Evolutionary conservation across 2,329 filamentous ascomycete genomes (phyloP).

Genomic region (Karstenula rhodostoma): DNA sequence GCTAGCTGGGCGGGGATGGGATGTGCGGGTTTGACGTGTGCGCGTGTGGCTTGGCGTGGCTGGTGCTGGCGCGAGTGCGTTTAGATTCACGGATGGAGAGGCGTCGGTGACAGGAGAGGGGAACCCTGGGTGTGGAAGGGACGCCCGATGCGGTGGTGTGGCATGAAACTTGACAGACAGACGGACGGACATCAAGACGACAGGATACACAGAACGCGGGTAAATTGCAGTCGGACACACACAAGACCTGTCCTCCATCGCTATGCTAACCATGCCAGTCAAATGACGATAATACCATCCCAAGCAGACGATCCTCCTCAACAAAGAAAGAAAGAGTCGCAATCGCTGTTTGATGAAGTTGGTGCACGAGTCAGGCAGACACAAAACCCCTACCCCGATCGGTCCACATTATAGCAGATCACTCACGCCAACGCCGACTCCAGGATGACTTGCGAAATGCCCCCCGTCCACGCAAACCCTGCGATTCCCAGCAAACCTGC

Average conservation of each 20-base stretch:
- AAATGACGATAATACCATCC: not conserved
- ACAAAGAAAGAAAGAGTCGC: not conserved
- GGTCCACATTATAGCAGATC: slow-evolving; percentile 13
- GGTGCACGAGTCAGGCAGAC: not conserved
- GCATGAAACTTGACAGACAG: not conserved
- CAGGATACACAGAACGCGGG: not conserved
- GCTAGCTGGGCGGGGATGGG: too few species aligned
- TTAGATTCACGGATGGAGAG: too few species aligned
- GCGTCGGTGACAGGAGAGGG: not conserved
- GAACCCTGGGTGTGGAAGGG: not conserved
- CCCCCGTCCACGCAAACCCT: slow-evolving; percentile 18
- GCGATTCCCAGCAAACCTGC: slow-evolving; percentile 3
- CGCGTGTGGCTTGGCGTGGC: too few species aligned
- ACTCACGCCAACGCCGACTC: not conserved
- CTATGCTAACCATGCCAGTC: slow-evolving; percentile 6
- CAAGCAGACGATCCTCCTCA: not conserved
- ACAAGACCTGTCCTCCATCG: slow-evolving; percentile 7
- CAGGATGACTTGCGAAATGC: slow-evolving; percentile 5
- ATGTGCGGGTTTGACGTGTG: too few species aligned
- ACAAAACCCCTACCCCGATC: slow-evolving; percentile 12
- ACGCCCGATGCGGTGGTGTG: too few species aligned
- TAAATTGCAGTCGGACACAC: not conserved
- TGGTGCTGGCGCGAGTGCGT: too few species aligned
- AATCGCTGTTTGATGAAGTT: not conserved
- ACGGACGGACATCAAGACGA: not conserved